Evolutionary conservation across 2,329 filamentous ascomycete genomes (phyloP).

Genomic region (Cryphonectria radicalis): DNA sequence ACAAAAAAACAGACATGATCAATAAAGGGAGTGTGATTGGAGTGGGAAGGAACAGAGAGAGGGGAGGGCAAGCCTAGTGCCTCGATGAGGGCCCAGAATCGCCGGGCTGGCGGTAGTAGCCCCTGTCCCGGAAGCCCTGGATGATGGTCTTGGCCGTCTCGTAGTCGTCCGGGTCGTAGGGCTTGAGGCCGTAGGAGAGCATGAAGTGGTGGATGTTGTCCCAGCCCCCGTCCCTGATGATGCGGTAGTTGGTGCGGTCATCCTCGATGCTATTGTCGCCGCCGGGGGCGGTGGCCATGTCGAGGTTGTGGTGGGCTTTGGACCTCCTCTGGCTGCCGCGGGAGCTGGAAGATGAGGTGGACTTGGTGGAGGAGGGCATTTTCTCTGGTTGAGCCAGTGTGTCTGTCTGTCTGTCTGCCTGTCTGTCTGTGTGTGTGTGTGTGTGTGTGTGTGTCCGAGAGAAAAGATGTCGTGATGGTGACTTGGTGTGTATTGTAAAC

Average conservation of each 20-base stretch:
- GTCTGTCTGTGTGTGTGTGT: too few species aligned
- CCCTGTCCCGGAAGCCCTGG: slow-evolving; percentile 28
- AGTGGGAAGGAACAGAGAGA: neutral
- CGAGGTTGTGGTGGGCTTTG: slow-evolving; percentile 30
- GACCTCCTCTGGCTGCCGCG: slow-evolving; percentile 25
- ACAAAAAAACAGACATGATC: neutral
- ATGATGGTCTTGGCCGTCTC: slow-evolving; percentile 30
- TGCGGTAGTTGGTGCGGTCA: slow-evolving; percentile 30
- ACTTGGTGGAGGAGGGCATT: slow-evolving; percentile 28
- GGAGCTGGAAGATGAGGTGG: slow-evolving; percentile 24
- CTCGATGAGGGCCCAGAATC: slow-evolving; percentile 18
- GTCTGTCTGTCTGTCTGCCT: too few species aligned
- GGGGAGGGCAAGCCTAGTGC: neutral
- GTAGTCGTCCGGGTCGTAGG: slow-evolving; percentile 29
- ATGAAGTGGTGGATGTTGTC: slow-evolving; percentile 30
- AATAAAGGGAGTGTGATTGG: neutral
- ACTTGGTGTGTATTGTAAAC: neutral
- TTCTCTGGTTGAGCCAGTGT: neutral
- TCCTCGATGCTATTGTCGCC: slow-evolving; percentile 21
- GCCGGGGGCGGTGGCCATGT: slow-evolving; percentile 17
- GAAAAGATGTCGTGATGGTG: neutral
- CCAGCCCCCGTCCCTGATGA: slow-evolving; percentile 29
- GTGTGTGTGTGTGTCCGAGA: neutral
- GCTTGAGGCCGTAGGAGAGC: slow-evolving; percentile 29
- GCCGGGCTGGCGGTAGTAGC: slow-evolving; percentile 26